These are phyloP conservation scores for Puccinia brachypodii DNA, from an alignment of 1,284 basidiomycete genomes.

Conservation along the genomic window DNA sequence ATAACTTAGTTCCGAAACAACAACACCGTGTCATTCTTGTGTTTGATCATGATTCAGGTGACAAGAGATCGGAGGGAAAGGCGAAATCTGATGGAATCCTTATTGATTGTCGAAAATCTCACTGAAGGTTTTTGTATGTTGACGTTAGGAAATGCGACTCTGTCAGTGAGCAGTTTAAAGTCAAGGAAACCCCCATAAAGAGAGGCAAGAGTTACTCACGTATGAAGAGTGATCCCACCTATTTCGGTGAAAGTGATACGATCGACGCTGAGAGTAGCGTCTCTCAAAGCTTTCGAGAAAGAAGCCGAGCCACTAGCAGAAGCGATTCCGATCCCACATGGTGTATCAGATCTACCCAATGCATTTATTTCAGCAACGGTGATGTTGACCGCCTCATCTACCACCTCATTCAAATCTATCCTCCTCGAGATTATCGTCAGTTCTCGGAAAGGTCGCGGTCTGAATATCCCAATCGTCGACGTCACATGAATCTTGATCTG, in stretches of 20 bases:
- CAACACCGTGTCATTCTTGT: no score
- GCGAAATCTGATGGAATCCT: not conserved
- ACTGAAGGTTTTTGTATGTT: not conserved
- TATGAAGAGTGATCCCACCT: slow-evolving; percentile 23
- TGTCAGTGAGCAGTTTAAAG: no score
- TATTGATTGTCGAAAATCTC: slow-evolving; percentile 25
- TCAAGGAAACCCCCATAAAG: no score
- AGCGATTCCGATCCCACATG: slow-evolving; percentile 21
- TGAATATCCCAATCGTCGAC: slow-evolving; percentile 16
- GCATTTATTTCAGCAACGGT: slow-evolving; percentile 29
- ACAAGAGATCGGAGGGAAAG: not conserved
- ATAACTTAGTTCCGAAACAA: no score
- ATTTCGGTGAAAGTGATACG: slow-evolving; percentile 19
- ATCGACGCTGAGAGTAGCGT: slow-evolving; percentile 11
- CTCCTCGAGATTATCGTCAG: slow-evolving; percentile 11
- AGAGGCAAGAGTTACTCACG: slow-evolving; percentile 8
- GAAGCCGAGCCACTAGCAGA: not conserved
- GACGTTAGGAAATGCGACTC: not conserved
- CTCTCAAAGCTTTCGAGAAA: slow-evolving; percentile 19
- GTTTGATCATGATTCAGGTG: no score
- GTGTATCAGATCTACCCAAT: slow-evolving; percentile 5
- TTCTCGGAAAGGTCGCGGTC: slow-evolving; percentile 26
- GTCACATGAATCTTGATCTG: slow-evolving; percentile 29
- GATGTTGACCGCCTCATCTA: slow-evolving; percentile 9
- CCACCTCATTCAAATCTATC: not conserved